Conservation (phyloP, 2,329 filamentous ascomycete species). For the Calonectria ilicicola region DNA sequence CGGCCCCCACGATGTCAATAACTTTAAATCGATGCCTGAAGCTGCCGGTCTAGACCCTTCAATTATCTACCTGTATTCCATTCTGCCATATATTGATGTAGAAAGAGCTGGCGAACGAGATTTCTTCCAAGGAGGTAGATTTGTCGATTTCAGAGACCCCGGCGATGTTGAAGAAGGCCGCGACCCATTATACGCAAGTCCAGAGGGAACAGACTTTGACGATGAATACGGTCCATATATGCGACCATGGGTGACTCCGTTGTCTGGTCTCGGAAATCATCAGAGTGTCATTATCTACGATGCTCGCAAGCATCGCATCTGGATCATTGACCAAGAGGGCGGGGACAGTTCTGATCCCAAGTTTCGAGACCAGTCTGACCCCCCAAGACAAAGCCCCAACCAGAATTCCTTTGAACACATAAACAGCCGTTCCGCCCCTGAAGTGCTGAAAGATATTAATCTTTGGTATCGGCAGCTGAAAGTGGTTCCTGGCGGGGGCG, state of each 20-base stretch:
- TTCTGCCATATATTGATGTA: constrained; percentile 37
- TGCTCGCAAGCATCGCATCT: constrained; percentile 33
- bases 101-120: constrained; percentile 1
- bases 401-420: background rate
- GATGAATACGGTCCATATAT: constrained; percentile 28
- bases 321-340: constrained; percentile 3
- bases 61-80: constrained; percentile 43
- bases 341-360: background rate
- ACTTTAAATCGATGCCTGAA: background rate
- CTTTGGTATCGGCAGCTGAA: background rate
- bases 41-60: constrained; percentile 24
- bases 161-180: constrained; percentile 9
- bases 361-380: background rate
- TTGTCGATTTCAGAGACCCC: constrained; percentile 33
- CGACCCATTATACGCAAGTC: constrained; percentile 31
- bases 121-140: constrained; percentile 36
- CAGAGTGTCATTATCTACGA: constrained; percentile 42
- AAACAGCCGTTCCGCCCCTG: background rate
- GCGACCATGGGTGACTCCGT: constrained; percentile 39
- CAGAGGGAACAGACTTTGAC: constrained; percentile 30
- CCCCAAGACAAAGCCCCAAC: background rate
- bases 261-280: constrained; percentile 42
- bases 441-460: background rate
- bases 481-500: background rate
- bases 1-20: background rate